Conservation (phyloP, 495 filamentous ascomycete genomes). For the Platismatia glauca region DNA sequence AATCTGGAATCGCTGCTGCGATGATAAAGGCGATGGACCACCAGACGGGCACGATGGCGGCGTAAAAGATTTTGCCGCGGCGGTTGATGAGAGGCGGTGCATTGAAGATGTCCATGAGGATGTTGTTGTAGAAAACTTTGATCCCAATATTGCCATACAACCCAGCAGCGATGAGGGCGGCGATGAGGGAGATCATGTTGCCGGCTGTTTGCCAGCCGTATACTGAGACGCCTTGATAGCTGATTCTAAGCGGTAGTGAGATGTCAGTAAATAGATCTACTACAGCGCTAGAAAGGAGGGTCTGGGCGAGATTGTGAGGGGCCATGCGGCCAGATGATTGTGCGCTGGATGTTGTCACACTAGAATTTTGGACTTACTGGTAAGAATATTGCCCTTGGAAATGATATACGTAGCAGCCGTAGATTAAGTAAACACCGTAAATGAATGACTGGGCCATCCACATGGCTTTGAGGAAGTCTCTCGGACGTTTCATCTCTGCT, state of each 20-base stretch:
- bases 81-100: conserved; percentile 41
- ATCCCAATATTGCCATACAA: conserved; percentile 59
- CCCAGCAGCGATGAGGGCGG: conserved; percentile 44
- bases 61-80: conserved; percentile 46
- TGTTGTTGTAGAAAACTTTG: conserved; percentile 54
- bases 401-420: conserved; percentile 49
- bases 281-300: neutral
- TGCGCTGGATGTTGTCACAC: neutral
- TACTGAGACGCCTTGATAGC: conserved; percentile 42
- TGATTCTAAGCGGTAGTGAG: conserved; percentile 3
- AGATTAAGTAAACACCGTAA: conserved; percentile 44
- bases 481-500: conserved; percentile 55
- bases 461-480: conserved; percentile 54
- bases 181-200: conserved; percentile 46
- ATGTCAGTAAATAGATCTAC: neutral
- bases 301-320: neutral
- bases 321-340: neutral
- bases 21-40: conserved; percentile 47
- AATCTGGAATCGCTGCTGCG: conserved; percentile 42
- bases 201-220: conserved; percentile 46
- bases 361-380: conserved; percentile 10
- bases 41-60: conserved; percentile 43
- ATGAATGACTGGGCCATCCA: conserved; percentile 49
- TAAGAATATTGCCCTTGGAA: conserved; percentile 50
- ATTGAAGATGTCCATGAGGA: conserved; percentile 46